Evolutionary conservation across 192 early-diverging fungal genomes (phyloP).

Genomic region (Backusella tarrabulga): DNA sequence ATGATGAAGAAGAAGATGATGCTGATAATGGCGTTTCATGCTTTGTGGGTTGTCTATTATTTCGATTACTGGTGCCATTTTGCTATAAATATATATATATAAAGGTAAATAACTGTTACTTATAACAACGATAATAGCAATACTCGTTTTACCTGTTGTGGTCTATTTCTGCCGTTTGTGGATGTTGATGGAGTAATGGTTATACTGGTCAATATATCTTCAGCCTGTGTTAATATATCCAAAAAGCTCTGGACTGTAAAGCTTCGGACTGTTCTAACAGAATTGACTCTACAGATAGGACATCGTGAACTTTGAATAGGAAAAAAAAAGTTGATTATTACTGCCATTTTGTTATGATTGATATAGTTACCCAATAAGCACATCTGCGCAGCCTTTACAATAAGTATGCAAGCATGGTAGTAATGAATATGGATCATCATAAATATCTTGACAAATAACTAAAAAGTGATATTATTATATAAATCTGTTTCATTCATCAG

Average conservation of each 20-base stretch:
- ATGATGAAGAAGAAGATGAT: not conserved
- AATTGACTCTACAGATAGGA: constrained; percentile 1
- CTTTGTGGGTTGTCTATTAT: not conserved
- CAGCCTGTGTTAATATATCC: not conserved
- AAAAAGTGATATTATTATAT: not conserved
- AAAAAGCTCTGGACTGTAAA: not conserved
- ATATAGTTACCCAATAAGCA: not conserved
- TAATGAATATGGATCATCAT: not conserved
- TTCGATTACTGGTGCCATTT: not conserved
- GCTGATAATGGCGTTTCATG: not conserved
- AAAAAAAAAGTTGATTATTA: not conserved
- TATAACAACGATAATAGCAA: not conserved
- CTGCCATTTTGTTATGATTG: not conserved
- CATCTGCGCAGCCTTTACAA: not conserved
- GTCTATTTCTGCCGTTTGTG: not conserved
- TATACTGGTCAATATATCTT: not conserved
- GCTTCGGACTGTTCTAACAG: not conserved
- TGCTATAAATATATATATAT: not conserved
- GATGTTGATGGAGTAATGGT: not conserved
- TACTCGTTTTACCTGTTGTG: not conserved
- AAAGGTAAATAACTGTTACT: not conserved
- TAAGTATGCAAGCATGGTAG: not conserved
- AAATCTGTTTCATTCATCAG: no score
- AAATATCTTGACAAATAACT: constrained; percentile 9
- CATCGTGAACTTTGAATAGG: not conserved